Evolutionary conservation across 225 moss, liverwort and hornwort species (phyloP), one percentile per base, ranked within the genome.

Genomic region (Asterella californica): DNA sequence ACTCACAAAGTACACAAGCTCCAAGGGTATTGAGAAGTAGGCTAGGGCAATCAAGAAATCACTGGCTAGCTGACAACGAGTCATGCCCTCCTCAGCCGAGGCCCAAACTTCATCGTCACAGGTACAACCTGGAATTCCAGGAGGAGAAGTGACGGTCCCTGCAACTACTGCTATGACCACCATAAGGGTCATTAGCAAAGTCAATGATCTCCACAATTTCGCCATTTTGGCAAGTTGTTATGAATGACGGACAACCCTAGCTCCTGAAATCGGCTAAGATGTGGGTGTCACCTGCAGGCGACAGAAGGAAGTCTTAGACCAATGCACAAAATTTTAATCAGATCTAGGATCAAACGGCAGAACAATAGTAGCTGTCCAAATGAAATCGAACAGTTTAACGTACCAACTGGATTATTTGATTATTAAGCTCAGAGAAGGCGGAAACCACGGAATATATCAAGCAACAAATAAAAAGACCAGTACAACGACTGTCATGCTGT

Each of bases 11-110:
- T 96, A 96, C 27, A 88, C 80, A 11, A 96, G 91, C 88, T 96
- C 96, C 82, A 96, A 84, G 10, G 96, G 96, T 60, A 96, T 96
- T 24, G 96, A 96, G 85, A 96, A 96, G 68, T 96, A 96, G 6
- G 96, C 96, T 9, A 96, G 84, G 15, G 96, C 94, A 62, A 96
- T 96, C 19, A 96, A 74, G 45, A 96, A 96, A 76, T 96, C 96
- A 70, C 96, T 96, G 27, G 94, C 92, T 19, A 96, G 77, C 88
- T 96, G 96, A 78, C 91, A 94, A 15, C 94, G 91, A 57, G 89
- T 92, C 81, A 96, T 90, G 6, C 91, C 85, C 82, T 90, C 92
- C 1, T 81, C 75, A 4, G 76, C 62, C 29, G 82, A 45, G 25
- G 76, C 88, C 86, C 80, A 92, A 50, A 25, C 87, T 50, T 94